phyloP scores from a whole-genome alignment of 2,329 filamentous ascomycete genomes.

The Fusarium sp. region DNA sequence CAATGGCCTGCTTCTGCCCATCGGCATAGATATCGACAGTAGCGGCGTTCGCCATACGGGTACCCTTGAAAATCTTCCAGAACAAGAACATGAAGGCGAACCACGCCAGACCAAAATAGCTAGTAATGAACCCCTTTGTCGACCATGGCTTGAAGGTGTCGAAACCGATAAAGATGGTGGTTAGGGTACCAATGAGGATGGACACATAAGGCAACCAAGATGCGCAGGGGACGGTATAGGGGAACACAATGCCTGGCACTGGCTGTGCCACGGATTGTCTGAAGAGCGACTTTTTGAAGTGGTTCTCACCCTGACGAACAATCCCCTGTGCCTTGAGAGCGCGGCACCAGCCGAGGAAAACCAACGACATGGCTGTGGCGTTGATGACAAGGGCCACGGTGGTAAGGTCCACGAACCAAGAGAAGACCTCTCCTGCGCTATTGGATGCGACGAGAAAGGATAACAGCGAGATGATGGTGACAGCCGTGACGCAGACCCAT shows the following conservation, averaged over 20 bases:
- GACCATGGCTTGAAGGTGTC: conserved; percentile 65
- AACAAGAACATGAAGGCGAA: conserved; percentile 66
- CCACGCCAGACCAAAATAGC: conserved; percentile 66
- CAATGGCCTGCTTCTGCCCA: conserved; percentile 68
- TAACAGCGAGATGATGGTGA: conserved; percentile 61
- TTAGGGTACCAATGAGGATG: conserved; percentile 57
- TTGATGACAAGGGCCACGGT: conserved; percentile 68
- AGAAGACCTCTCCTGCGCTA: conserved; percentile 61
- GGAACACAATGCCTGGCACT: conserved; percentile 62
- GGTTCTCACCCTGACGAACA: not conserved
- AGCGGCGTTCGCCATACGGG: conserved; percentile 54
- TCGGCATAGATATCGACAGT: conserved; percentile 57
- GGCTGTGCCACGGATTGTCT: conserved; percentile 52
- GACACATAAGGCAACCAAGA: conserved; percentile 52
- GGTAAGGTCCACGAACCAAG: conserved; percentile 66
- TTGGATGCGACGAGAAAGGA: conserved; percentile 63
- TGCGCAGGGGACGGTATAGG: conserved; percentile 56
- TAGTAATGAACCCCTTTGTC: conserved; percentile 62
- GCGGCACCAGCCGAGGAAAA: conserved; percentile 59
- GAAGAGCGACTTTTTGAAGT: not conserved
- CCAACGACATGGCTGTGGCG: conserved; percentile 58
- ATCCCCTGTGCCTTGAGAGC: conserved; percentile 64
- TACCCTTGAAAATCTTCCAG: conserved; percentile 55
- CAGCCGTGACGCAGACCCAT: conserved; percentile 62
- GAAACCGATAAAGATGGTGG: conserved; percentile 69